Base-by-base conservation (phyloP, 1,139 yeast species). In the Hansenula sp. region DNA sequence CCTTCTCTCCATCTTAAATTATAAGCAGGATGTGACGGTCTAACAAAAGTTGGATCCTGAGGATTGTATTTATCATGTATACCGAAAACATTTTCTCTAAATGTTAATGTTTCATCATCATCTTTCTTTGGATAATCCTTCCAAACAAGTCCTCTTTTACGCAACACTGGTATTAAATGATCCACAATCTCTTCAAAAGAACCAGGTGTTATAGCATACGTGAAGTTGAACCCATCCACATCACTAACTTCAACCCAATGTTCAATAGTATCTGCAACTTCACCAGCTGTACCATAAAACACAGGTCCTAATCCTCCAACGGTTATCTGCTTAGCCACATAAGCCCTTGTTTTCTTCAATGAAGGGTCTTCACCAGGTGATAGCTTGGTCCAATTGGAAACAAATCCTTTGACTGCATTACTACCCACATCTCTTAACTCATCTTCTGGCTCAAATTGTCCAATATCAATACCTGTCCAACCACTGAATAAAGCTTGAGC, bases 151-250 rank as follows among this genome's bases (percentile, higher is more conserved):
- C 63, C 64, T 35, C 64, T 52, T 27, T 44, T 46, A 34, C 56
- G 53, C 33, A 62, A 43, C 38, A 59, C 66, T 3, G 67, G 67
- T 19, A 62, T 38, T 29, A 62, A 43, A 30, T 48, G 39, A 13
- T 62, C 60, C 12, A 62, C 54, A 26, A 62, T 48, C 20, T 61
- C 64, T 34, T 61, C 64, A 43, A 53, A 62, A 18, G 60, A 46
- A 10, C 57, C 61, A 3, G 67, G 67, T 6, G 55, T 38, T 2
- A 54, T 42, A 4, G 63, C 58, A 39, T 60, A 59, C 4, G 61
- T 55, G 31, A 62, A 49, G 37, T 62, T 62, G 47, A 62, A 62
- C 8, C 67, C 67, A 43, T 62, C 67, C 20, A 62, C 54, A 31
- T 57, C 65, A 17, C 60, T 51, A 12, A 55, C 44, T n/a, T 60